Percentiles rank a stretch among this genome's conserved stretches.
Conservation (phyloP, 2,329 filamentous ascomycete species). For the Penicillium sp. region DNA sequence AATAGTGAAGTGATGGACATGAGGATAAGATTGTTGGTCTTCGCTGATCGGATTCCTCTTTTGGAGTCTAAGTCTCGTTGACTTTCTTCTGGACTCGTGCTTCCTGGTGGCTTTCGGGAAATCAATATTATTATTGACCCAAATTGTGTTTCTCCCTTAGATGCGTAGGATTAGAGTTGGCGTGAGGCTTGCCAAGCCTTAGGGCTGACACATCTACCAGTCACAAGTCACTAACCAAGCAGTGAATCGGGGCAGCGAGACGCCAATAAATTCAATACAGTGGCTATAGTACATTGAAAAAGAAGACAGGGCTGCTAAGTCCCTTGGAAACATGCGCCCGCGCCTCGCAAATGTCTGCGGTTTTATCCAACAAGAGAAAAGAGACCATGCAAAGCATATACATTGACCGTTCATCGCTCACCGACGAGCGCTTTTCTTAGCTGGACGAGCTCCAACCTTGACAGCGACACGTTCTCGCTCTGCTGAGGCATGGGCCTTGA, state of each 20-base stretch:
- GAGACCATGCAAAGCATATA: conserved; percentile 20
- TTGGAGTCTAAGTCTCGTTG: too few species aligned
- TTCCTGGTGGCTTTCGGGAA: too few species aligned
- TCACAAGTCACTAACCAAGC: too few species aligned
- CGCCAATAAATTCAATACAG: conserved; percentile 19
- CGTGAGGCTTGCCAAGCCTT: too few species aligned
- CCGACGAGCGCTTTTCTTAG: conserved; percentile 18
- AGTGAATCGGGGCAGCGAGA: conserved; percentile 8
- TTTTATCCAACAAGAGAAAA: conserved; percentile 21
- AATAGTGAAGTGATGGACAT: too few species aligned
- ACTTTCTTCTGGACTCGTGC: too few species aligned
- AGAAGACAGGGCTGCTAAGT: conserved; percentile 20
- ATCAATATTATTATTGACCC: too few species aligned
- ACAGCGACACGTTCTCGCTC: conserved; percentile 26
- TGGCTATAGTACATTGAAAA: conserved; percentile 27
- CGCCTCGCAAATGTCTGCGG: conserved; percentile 31
- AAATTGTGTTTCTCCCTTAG: too few species aligned
- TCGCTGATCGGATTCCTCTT: too few species aligned
- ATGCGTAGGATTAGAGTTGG: neutral
- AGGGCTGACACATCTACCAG: neutral
- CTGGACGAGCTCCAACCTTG: conserved; percentile 19
- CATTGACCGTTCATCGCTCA: conserved; percentile 14
- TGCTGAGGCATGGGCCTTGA: conserved; percentile 21
- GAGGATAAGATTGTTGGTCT: too few species aligned
- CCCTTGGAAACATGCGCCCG: conserved; percentile 30